Base-by-base conservation (phyloP, 208 protist species). In the Crithidia brevicula region DNA sequence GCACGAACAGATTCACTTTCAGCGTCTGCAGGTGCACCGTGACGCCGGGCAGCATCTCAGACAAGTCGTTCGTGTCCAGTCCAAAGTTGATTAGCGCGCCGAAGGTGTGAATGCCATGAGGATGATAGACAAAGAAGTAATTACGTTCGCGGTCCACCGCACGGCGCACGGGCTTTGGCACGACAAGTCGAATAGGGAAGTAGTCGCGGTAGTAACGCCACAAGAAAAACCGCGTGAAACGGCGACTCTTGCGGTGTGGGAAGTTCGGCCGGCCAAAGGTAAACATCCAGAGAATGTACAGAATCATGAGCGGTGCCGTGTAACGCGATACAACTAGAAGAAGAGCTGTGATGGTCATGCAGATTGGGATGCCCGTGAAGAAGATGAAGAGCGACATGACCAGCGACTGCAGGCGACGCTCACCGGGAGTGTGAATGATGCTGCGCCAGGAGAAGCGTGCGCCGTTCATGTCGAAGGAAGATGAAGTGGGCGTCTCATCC, bases 71-170 rank as follows among this genome's bases (percentile, higher is more conserved):
- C 22, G 62, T 50, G 67, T 94, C 82, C 3, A 82, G 40, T 13
- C 76, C 82, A 56, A 97, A 92, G 71, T 71, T 86, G n/a, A 91
- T 46, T 34, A 96, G 74, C 0, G 86, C 89, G 25, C 94, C 94
- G 67, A 96, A 98, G 45, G 85, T 77, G 70, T 96, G 87, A 15
- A 97, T 79, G 25, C 87, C 89, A 76, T 98, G 94, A 9, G 94
- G 94, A 74, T 97, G 92, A 63, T 92, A 87, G 18, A 77, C 77
- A 64, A 98, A 97, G 33, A 98, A 74, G 74, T 96, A 96, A 73
- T 94, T 94, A 46, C 77, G 68, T 16, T 51, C 49, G 27, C 23
- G 54, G 51, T 92, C 74, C 53, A 94, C 88, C 46, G 62, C 46
- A 9, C 50, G 62, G 10, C 81, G 79, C 25, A 87, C 81, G 20